phyloP scores from a whole-genome alignment of 805 yeast genomes.

The Pichia exigua region DNA sequence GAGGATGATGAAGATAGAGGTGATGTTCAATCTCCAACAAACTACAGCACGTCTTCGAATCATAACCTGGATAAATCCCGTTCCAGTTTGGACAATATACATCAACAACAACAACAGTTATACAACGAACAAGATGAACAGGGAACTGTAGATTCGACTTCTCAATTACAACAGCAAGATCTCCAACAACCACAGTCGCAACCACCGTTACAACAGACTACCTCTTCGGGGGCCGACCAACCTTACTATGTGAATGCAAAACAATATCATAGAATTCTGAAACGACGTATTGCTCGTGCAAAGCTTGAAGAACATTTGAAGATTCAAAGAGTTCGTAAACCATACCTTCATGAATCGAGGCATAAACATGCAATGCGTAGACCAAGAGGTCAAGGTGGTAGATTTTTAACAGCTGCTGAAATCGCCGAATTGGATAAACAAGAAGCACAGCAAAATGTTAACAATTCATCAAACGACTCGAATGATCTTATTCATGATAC shows the following conservation, averaged over 20 bases:
- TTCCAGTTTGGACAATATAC: neutral
- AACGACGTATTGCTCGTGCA: conserved; percentile 90
- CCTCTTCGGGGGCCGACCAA: conserved; percentile 44
- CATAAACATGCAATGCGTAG: conserved; percentile 99
- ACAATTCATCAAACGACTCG: neutral
- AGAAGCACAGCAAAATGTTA: neutral
- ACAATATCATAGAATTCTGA: conserved; percentile 90
- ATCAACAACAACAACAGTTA: neutral
- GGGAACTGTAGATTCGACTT: neutral
- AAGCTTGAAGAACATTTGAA: conserved; percentile 82
- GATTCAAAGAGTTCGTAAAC: conserved; percentile 83
- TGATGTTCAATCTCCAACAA: neutral
- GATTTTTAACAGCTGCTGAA: conserved; percentile 92
- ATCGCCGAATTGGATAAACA: conserved; percentile 44
- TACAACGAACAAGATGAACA: neutral
- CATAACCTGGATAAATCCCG: neutral
- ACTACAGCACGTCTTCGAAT: neutral
- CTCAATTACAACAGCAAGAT: neutral
- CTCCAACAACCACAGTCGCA: neutral
- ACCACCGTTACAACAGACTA: neutral
- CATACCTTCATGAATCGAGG: conserved; percentile 92
- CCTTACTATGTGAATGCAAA: conserved; percentile 97
- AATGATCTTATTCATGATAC: neutral
- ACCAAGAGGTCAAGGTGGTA: conserved; percentile 98
- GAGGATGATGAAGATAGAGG: neutral